A percentile compares a stretch with the other conserved stretches of the same genome.
These are phyloP conservation scores for Alternaria metachromatica DNA, from an alignment of 2,329 filamentous ascomycete species.

Conservation along the genomic window DNA sequence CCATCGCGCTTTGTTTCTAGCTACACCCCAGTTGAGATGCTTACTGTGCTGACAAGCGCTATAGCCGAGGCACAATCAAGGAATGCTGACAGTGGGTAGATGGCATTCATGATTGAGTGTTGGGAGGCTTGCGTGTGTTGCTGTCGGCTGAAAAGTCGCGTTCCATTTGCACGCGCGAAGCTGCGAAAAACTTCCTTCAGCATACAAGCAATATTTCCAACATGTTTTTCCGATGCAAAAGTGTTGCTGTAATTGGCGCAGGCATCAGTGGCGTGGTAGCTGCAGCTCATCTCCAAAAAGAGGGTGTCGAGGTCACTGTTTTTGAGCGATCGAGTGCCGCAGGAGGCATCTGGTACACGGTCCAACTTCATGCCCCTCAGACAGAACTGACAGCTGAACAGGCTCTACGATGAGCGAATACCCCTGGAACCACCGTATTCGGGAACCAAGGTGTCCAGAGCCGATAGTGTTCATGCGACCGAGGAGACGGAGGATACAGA, in stretches of 20 bases:
- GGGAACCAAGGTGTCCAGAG: slow-evolving; percentile 26
- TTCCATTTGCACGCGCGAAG: not conserved
- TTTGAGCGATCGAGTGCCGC: slow-evolving; percentile 60
- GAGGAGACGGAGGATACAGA: slow-evolving; percentile 15
- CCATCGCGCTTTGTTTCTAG: slow-evolving; percentile 16
- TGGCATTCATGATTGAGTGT: not conserved
- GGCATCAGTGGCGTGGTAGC: slow-evolving; percentile 47
- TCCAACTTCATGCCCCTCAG: not conserved
- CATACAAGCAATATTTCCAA: not conserved
- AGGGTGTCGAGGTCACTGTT: slow-evolving; percentile 57
- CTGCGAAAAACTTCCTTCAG: not conserved
- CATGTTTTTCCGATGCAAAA: slow-evolving; percentile 26
- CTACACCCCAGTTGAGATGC: not conserved
- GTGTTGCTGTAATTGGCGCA: slow-evolving; percentile 46
- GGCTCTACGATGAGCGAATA: slow-evolving; percentile 59
- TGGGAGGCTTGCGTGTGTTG: not conserved
- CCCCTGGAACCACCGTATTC: slow-evolving; percentile 59
- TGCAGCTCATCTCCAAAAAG: slow-evolving; percentile 44
- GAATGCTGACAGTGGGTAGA: not conserved
- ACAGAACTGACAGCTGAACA: not conserved
- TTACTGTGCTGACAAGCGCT: slow-evolving; percentile 13
- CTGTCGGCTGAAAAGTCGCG: not conserved
- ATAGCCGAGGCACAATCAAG: not conserved
- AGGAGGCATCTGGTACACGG: slow-evolving; percentile 62
- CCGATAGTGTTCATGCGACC: slow-evolving; percentile 22